phyloP scores from a whole-genome alignment of 73 alveolate genomes.

The Tetrahymena elliotti region DNA sequence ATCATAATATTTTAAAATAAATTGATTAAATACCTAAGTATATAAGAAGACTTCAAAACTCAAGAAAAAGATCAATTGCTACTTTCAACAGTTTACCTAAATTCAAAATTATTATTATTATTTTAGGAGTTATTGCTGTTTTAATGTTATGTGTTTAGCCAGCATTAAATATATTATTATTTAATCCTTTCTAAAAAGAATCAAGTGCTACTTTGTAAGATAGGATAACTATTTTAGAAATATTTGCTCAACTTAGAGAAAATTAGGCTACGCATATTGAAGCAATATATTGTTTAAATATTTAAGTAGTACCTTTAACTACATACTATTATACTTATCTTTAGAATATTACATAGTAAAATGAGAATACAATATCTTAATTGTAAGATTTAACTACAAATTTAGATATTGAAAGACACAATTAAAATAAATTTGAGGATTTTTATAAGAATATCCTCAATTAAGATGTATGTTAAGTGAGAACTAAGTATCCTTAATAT shows the following conservation, averaged over 20 bases:
- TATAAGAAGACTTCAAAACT: neutral
- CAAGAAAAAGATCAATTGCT: neutral
- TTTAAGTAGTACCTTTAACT: neutral
- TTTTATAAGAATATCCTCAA: neutral
- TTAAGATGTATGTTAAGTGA: neutral
- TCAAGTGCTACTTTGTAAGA: neutral
- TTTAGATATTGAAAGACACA: neutral
- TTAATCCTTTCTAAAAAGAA: neutral
- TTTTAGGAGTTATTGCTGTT: neutral
- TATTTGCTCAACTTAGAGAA: neutral
- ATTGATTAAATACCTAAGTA: neutral
- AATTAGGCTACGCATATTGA: neutral
- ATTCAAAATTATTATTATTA: neutral
- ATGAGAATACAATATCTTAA: neutral
- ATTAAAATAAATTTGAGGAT: neutral
- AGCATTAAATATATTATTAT: neutral
- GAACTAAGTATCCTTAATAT: neutral
- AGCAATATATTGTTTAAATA: neutral
- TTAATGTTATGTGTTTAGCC: neutral
- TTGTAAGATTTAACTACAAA: neutral
- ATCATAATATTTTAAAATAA: neutral
- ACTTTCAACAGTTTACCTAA: neutral
- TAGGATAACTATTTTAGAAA: neutral
- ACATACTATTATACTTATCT: neutral
- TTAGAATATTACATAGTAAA: neutral